Conservation (phyloP, 2,329 filamentous ascomycete species). For the Hymenoscyphus infarciens region DNA sequence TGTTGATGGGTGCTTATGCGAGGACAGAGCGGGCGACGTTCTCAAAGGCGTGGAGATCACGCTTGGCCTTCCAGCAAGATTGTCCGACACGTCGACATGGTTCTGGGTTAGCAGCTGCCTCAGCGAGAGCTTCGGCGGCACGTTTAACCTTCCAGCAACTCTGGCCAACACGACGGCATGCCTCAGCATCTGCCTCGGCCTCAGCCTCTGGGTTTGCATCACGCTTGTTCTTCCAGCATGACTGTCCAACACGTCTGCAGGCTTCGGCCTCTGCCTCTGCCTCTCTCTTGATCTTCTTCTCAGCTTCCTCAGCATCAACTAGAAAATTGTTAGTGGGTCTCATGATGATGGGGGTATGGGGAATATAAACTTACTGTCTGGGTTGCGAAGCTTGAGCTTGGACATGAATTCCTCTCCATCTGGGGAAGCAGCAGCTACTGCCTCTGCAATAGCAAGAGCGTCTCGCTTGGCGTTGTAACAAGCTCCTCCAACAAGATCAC, state of each 20-base stretch:
- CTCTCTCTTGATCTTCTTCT: conserved; percentile 29
- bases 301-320: conserved; percentile 23
- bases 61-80: not conserved
- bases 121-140: conserved; percentile 11
- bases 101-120: conserved; percentile 19
- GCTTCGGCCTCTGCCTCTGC: conserved; percentile 16
- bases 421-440: conserved; percentile 20
- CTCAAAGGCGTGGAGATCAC: conserved; percentile 9
- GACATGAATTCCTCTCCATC: not conserved
- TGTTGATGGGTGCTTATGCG: not conserved
- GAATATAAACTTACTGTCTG: conserved; percentile 2
- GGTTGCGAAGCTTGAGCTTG: conserved; percentile 1
- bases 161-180: not conserved
- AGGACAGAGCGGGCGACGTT: not conserved
- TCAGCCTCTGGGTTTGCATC: conserved; percentile 7
- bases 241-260: not conserved
- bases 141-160: conserved; percentile 3
- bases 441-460: conserved; percentile 28
- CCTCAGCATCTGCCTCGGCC: conserved; percentile 15
- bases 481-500: conserved; percentile 21
- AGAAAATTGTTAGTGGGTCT: not conserved
- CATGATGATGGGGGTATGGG: not conserved
- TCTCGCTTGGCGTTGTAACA: conserved; percentile 32
- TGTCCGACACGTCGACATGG: not conserved
- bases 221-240: conserved; percentile 29